These are phyloP conservation scores for Cyphellophora europaea DNA, from an alignment of 2,329 filamentous ascomycete species.

Conservation along the genomic window DNA sequence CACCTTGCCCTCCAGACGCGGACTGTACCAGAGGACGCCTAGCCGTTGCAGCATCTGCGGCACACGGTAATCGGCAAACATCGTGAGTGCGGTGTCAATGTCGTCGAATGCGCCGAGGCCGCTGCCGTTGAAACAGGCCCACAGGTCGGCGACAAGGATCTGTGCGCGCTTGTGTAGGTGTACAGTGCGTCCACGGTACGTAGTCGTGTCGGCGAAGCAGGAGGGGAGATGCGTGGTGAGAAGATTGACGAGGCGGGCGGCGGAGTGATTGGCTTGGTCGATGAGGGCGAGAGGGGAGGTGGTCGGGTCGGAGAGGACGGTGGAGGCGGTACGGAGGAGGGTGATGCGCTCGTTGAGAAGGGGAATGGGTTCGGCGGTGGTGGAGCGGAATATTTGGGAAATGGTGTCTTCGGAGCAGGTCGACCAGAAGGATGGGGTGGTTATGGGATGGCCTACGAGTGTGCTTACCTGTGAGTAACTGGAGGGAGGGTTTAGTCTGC, in stretches of 20 bases:
- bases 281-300: conserved; percentile 68
- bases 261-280: conserved; percentile 64
- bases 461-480: conserved; percentile 2
- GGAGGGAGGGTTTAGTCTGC: too few relatives aligned
- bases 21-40: conserved; percentile 76
- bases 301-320: conserved; percentile 68
- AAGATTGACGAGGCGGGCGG: conserved; percentile 75
- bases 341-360: conserved; percentile 66
- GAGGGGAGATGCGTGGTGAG: conserved; percentile 65
- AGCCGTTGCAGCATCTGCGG: conserved; percentile 84
- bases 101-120: conserved; percentile 74
- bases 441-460: conserved; percentile 68
- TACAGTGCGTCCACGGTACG: conserved; percentile 64
- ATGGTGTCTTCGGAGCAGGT: conserved; percentile 53
- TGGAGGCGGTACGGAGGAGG: conserved; percentile 74
- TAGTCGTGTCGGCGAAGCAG: conserved; percentile 75
- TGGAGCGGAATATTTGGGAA: conserved; percentile 72
- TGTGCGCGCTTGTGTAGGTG: conserved; percentile 89
- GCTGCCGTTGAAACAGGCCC: conserved; percentile 86
- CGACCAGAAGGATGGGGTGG: conserved; percentile 77
- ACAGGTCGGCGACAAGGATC: conserved; percentile 90
- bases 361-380: conserved; percentile 78
- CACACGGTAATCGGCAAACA: conserved; percentile 97
- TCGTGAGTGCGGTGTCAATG: conserved; percentile 81
- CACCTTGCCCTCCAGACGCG: conserved; percentile 64